Percentiles rank a stretch among this genome's conserved stretches.
These are phyloP conservation scores for Candida boleticola DNA, from an alignment of 805 yeast species.

Conservation along the genomic window DNA sequence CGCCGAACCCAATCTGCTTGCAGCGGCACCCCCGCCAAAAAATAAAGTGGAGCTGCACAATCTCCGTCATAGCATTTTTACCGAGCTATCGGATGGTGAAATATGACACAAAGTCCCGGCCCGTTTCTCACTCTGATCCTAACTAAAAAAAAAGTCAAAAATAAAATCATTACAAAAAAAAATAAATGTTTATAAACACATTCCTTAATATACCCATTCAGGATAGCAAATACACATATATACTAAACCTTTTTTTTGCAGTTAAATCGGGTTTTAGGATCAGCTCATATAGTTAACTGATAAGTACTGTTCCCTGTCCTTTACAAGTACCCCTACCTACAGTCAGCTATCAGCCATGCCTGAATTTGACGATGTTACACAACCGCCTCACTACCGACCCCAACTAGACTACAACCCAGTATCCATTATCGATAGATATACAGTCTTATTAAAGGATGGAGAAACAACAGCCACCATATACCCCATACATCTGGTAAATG, in stretches of 20 bases:
- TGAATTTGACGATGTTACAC: conserved; percentile 49
- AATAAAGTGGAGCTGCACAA: too few relatives aligned
- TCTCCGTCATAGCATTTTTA: too few relatives aligned
- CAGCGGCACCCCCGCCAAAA: too few relatives aligned
- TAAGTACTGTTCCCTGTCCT: too few relatives aligned
- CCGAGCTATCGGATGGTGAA: too few relatives aligned
- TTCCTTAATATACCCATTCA: conserved; percentile 28
- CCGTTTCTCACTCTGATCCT: too few relatives aligned
- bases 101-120: too few relatives aligned
- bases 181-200: conserved; percentile 9
- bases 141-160: too few relatives aligned
- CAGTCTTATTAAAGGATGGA: conserved; percentile 80
- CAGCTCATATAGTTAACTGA: too few relatives aligned
- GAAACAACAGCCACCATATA: conserved; percentile 92
- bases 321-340: not conserved
- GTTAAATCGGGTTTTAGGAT: too few relatives aligned
- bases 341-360: conserved; percentile 33
- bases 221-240: conserved; percentile 30
- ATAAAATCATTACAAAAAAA: too few relatives aligned
- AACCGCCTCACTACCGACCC: conserved; percentile 45
- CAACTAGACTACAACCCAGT: conserved; percentile 37
- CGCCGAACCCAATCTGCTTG: too few relatives aligned
- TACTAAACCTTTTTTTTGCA: not conserved
- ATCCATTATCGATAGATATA: conserved; percentile 56
- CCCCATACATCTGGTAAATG: conserved; percentile 67